A percentile compares a stretch with the other conserved stretches of the same genome.
phyloP scores from a whole-genome alignment of 2,329 filamentous ascomycete species.

The Neofusicoccum sp. region DNA sequence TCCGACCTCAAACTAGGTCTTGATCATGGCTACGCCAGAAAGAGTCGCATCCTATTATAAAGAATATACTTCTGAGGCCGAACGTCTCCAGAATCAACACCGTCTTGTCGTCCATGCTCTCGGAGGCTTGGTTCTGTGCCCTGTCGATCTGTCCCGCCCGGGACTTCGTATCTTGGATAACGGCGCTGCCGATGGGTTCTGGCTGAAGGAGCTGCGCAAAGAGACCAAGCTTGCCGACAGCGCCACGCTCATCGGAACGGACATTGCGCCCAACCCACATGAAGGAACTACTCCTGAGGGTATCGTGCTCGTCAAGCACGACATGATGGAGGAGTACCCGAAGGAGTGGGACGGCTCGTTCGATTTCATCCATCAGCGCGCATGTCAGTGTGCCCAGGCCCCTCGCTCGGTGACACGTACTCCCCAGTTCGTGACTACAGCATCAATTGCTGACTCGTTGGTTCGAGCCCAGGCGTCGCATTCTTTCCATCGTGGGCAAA shows the following conservation, averaged over 20 bases:
- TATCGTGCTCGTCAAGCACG: background rate
- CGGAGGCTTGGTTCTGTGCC: no score
- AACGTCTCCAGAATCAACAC: no score
- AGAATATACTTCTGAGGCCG: no score
- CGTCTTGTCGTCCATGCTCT: no score
- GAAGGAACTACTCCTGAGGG: background rate
- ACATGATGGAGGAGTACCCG: background rate
- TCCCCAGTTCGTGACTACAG: background rate
- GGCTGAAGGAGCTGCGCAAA: background rate
- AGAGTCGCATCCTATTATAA: no score
- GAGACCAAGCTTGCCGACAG: background rate
- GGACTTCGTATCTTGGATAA: background rate
- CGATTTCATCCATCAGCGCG: background rate
- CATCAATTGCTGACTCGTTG: background rate
- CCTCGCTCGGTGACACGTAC: no score
- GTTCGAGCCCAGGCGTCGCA: background rate
- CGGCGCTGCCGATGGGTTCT: background rate
- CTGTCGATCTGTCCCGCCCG: no score
- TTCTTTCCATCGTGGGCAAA: background rate
- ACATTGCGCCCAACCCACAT: background rate
- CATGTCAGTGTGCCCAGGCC: no score
- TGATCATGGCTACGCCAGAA: no score
- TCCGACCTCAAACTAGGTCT: no score
- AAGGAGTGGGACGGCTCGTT: background rate
- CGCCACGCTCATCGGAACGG: background rate